Base-by-base conservation (phyloP, 2,329 filamentous ascomycete species). In the Colletotrichum abscissum region DNA sequence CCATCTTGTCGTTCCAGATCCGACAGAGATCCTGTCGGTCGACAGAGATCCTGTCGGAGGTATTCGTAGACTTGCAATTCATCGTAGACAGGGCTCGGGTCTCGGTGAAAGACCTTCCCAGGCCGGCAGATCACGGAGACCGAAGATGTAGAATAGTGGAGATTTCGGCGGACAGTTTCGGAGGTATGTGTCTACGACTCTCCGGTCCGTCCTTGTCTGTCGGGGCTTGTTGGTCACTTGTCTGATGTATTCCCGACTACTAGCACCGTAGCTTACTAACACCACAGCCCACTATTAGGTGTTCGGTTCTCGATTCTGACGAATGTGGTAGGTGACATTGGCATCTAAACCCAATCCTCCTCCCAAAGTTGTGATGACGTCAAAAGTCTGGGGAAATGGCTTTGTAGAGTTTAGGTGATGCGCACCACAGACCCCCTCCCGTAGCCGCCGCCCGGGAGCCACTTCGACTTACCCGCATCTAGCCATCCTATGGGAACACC, bases 291-390 rank as follows among this genome's bases (percentile, higher is more conserved):
- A 12, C 22, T 19, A n/a, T 26, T 11, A 42, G 38, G 14, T 42
- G 5, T 42, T 42, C 38, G 14, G n/a, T 24, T 26, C 30, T 42
- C 1, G 19, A 22, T 24, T 2, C 19, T 7, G 38, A 12, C 28
- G 30, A 69, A 38, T n/a, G 2, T 11, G 35, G 42, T 49, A 30
- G 63, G 14, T 38, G 26, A 46, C 30, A n/a, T 42, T 38, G 33
- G 56, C 30, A n/a, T 42, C 19, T 19, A 57, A 54, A 54, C 54
- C 54, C 33, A 12, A 28, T 33, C n/a, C n/a, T 38, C 65, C 66
- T 35, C 35, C 59, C 19, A 28, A 59, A 28, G 35, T 38, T 42
- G 14, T 16, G 65, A 60, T 73, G 70, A 73, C 70, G 70, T 73
- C 66, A 64, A 60, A 56, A 64, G 7, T 60, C 66, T 9, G 55